Evolutionary conservation across 139 green algal species (phyloP), one percentile per base, ranked within the genome.

Genomic region (Gonium pectorale): DNA sequence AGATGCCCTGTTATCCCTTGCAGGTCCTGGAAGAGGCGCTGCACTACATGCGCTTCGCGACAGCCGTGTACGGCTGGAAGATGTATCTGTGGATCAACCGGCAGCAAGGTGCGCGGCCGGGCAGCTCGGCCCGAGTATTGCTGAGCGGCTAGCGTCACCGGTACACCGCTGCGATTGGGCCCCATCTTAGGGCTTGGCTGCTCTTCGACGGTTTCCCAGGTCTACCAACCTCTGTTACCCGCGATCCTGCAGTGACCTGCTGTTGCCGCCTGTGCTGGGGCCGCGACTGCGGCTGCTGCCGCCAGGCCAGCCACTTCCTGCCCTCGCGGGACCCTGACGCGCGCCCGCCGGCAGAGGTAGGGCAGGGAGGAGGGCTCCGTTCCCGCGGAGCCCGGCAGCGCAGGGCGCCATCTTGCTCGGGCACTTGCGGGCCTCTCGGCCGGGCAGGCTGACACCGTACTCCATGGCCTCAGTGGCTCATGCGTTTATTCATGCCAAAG

Each of bases 81-180:
- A 91, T 93, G 90, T 89, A 86, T 60, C 19, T 93, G 33, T 93
- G 86, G 87, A 80, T 81, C 33, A 72, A 90, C 73, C 62, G 78
- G 9, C 49, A 46, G 3, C 22, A 70, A 0, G 40, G 75, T 82
- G 59, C 3, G 74, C n/a, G n/a, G n/a, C n/a, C n/a, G n/a, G n/a
- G n/a, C n/a, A n/a, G n/a, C n/a, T n/a, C n/a, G n/a, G n/a, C n/a
- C n/a, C n/a, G n/a, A n/a, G n/a, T n/a, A n/a, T n/a, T n/a, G n/a
- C n/a, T n/a, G n/a, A n/a, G n/a, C n/a, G n/a, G n/a, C n/a, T n/a
- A n/a, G n/a, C n/a, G n/a, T n/a, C n/a, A n/a, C n/a, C n/a, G n/a
- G n/a, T n/a, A n/a, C n/a, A n/a, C n/a, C n/a, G n/a, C n/a, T n/a
- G n/a, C n/a, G n/a, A n/a, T n/a, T n/a, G n/a, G n/a, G n/a, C n/a